Evolutionary conservation across 1,139 yeast species (phyloP), one percentile per base, ranked within the genome.

Genomic region (Saccharomycopsis hybrid): DNA sequence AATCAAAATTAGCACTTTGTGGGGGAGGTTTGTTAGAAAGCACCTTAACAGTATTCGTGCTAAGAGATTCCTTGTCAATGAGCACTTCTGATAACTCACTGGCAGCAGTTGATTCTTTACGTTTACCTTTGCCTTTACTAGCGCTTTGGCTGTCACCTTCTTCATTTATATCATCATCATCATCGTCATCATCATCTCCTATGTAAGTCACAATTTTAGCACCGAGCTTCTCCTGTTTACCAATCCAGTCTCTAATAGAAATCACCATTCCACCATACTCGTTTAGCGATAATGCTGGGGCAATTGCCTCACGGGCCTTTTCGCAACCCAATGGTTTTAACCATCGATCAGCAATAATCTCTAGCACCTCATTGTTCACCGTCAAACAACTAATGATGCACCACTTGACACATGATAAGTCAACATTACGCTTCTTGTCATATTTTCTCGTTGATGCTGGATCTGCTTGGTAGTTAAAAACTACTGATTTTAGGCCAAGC

Each of bases 241-340:
- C 89, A 9, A 89, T 69, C 92, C 96, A 90, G 63, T 92, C 99
- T 57, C 95, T 74, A 74, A 89, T 76, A 0, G 97, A 81, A 24
- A 92, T 82, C 3, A 90, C 92, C 81, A 92, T 87, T 2, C 99
- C 99, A 35, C 98, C 98, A 61, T 89, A 95, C 61, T 92, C 98
- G 57, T 87, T 80, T 49, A 92, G 69, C 0, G 97, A 86, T 44
- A 94, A 71, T 74, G 94, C 78, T 0, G 99, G 99, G 1, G 96
- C 84, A 30, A 90, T 82, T 2, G 90, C 87, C 53, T 81, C 80
- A 41, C 85, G 77, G 0, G 95, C 85, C 49, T 78, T 78, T 50
- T 72, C 77, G 61, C 95, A 89, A 0, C 98, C 98, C 52, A 92
- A 68, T 2, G 97, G 97, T 55, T 84, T 78, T 50, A 92, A 72